These are phyloP conservation scores for Ophiocordyceps camponoti-saundersi DNA, from an alignment of 2,329 filamentous ascomycete species.

Conservation along the genomic window DNA sequence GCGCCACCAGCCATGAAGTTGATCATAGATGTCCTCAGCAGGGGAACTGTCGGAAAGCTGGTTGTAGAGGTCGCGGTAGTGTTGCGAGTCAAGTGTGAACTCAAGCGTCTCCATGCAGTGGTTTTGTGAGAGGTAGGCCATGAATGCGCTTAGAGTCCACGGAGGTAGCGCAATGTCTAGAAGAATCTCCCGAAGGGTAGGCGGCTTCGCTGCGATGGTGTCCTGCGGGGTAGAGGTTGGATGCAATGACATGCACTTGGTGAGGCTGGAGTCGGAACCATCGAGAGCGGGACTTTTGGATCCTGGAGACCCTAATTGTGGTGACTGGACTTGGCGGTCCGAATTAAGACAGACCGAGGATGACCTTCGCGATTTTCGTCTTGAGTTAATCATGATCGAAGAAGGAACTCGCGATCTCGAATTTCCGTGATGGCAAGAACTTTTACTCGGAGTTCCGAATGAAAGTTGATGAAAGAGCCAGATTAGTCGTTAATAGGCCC, in stretches of 20 bases:
- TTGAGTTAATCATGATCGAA: no score
- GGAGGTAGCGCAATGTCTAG: constrained; percentile 72
- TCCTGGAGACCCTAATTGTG: no score
- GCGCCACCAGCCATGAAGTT: constrained; percentile 69
- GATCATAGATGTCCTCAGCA: constrained; percentile 32
- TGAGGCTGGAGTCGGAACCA: background rate
- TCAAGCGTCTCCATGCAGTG: constrained; percentile 93
- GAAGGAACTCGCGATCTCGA: no score
- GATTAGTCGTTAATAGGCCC: no score
- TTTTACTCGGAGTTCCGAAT: no score
- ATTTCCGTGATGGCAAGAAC: no score
- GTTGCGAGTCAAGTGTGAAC: constrained; percentile 85
- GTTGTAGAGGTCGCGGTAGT: constrained; percentile 50
- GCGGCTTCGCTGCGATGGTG: constrained; percentile 23
- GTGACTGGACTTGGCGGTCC: no score
- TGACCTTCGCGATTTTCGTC: no score
- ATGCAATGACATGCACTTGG: background rate
- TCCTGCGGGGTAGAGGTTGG: constrained; percentile 14
- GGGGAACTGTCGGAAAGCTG: constrained; percentile 23
- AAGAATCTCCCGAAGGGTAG: constrained; percentile 74
- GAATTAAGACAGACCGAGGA: no score
- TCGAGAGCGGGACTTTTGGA: no score
- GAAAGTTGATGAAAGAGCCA: no score
- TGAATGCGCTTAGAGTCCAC: constrained; percentile 84
- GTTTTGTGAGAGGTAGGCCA: constrained; percentile 91